These are phyloP conservation scores for Astrephomene gubernaculifera DNA, from an alignment of 139 green algal species.

Conservation along the genomic window DNA sequence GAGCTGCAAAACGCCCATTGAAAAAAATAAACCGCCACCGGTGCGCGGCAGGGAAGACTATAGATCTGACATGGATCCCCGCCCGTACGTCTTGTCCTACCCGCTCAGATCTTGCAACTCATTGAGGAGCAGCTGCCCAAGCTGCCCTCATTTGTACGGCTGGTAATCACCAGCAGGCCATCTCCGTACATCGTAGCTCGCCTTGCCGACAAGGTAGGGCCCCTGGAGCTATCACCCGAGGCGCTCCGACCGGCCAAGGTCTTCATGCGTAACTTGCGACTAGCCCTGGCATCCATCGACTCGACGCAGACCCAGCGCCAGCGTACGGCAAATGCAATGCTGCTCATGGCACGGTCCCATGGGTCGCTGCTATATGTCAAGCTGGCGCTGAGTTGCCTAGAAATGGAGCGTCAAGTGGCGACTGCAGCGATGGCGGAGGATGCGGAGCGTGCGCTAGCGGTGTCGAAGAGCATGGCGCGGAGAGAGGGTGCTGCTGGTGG, in stretches of 20 bases:
- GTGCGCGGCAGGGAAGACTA: no score
- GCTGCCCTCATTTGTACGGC: constrained; percentile 24
- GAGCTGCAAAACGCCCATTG: no score
- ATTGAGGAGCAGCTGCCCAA: constrained; percentile 26
- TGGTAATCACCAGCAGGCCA: constrained; percentile 6
- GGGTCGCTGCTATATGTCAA: constrained; percentile 18
- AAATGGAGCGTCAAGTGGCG: neutral
- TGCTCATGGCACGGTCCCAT: neutral
- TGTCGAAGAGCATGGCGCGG: no score
- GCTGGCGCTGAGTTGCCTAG: constrained; percentile 1
- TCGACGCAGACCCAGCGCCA: neutral
- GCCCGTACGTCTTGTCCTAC: no score
- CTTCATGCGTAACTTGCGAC: constrained; percentile 13
- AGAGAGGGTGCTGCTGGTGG: no score
- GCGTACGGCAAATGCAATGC: neutral
- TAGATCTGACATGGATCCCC: no score
- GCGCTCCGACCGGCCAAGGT: neutral
- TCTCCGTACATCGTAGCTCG: constrained; percentile 22
- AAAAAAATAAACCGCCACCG: no score
- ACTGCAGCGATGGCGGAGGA: constrained; percentile 1
- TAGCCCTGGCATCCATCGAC: neutral
- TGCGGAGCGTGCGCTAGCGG: neutral
- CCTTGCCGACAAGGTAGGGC: neutral
- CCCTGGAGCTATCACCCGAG: neutral
- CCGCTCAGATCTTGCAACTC: constrained; percentile 26